Percentiles rank a stretch among this genome's conserved stretches.
These are phyloP conservation scores for Russula brevipes DNA, from an alignment of 768 basidiomycete species.

Conservation along the genomic window DNA sequence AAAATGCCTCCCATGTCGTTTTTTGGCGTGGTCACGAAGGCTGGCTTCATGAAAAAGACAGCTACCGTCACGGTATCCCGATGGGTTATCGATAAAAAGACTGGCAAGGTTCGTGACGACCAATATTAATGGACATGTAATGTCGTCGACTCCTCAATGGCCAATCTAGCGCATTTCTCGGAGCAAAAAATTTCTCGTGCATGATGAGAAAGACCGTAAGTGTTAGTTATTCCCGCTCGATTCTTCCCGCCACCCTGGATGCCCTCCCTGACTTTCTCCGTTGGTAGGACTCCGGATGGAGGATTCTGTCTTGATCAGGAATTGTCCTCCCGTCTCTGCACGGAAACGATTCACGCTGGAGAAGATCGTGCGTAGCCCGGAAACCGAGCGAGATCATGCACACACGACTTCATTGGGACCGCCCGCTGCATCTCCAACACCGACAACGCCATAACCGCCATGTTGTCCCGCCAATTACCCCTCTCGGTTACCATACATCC, in stretches of 20 bases:
- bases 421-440: neutral
- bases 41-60: constrained; percentile 78
- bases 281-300: constrained; percentile 56
- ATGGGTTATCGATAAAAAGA: constrained; percentile 62
- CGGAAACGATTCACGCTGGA: constrained; percentile 73
- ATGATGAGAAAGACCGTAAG: constrained; percentile 70
- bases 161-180: constrained; percentile 57
- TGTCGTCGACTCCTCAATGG: constrained; percentile 11
- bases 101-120: constrained; percentile 58
- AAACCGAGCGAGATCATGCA: constrained; percentile 38
- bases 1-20: constrained; percentile 76
- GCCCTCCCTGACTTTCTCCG: constrained; percentile 10
- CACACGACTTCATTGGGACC: constrained; percentile 1
- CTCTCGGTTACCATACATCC: neutral
- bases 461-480: neutral
- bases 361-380: constrained; percentile 61
- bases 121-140: neutral
- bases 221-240: constrained; percentile 11
- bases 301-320: constrained; percentile 72
- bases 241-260: neutral
- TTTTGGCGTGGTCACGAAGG: constrained; percentile 71
- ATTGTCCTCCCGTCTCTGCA: constrained; percentile 77
- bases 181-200: constrained; percentile 72
- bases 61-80: constrained; percentile 79
- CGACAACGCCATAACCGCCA: neutral